Evolutionary conservation across 1,284 basidiomycete genomes (phyloP).

Genomic region (Irpex sp.): DNA sequence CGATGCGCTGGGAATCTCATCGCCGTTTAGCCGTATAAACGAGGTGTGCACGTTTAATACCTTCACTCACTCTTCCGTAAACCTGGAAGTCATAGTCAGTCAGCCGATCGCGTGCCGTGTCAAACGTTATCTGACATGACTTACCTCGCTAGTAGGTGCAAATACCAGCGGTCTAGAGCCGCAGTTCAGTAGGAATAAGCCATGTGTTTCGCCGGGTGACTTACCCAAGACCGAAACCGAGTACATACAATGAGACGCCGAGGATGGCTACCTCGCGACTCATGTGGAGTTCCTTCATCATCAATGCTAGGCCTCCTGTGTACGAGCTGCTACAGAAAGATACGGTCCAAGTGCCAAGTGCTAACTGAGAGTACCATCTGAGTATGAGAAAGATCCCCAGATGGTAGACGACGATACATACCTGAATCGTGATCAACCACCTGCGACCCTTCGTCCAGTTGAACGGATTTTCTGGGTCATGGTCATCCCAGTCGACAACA

Average conservation of each 20-base stretch:
- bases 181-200: slow-evolving; percentile 4
- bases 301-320: slow-evolving; percentile 48
- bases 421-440: slow-evolving; percentile 56
- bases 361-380: slow-evolving; percentile 24
- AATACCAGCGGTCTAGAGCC: slow-evolving; percentile 49
- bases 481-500: slow-evolving; percentile 52
- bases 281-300: slow-evolving; percentile 45
- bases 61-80: slow-evolving; percentile 44
- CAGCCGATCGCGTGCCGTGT: background rate
- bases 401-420: slow-evolving; percentile 17
- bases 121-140: slow-evolving; percentile 8
- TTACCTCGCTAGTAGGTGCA: slow-evolving; percentile 61
- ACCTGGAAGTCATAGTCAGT: slow-evolving; percentile 29
- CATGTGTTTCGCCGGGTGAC: slow-evolving; percentile 7
- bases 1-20: slow-evolving; percentile 34
- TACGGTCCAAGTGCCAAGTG: slow-evolving; percentile 48
- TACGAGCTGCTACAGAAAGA: slow-evolving; percentile 63
- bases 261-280: slow-evolving; percentile 53
- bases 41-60: background rate
- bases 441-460: slow-evolving; percentile 51
- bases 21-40: slow-evolving; percentile 1
- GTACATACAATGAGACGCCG: slow-evolving; percentile 60
- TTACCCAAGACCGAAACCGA: slow-evolving; percentile 40
- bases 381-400: background rate
- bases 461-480: slow-evolving; percentile 60